Conservation (phyloP, 2,329 filamentous ascomycete species). For the Neonectria punicea region DNA sequence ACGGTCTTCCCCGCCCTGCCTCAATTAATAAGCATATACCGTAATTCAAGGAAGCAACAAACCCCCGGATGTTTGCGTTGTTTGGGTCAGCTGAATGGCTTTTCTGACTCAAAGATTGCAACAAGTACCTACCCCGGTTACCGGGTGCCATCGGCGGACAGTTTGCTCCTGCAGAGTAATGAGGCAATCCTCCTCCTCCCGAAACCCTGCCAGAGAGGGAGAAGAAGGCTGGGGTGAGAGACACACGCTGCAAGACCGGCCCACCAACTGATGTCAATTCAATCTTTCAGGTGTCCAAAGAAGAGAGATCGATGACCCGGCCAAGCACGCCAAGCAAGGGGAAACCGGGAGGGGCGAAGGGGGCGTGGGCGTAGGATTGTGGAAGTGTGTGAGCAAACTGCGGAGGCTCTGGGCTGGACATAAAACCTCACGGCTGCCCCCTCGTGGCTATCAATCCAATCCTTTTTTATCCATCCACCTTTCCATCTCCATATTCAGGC, state of each 20-base stretch:
- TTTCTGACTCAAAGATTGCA: too few species aligned
- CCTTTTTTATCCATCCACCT: conserved; percentile 2
- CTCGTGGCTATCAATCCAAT: background rate
- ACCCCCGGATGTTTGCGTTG: background rate
- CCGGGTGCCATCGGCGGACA: background rate
- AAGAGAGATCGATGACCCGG: conserved; percentile 2
- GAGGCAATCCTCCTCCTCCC: background rate
- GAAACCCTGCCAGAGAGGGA: background rate
- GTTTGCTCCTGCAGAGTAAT: background rate
- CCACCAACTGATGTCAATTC: background rate
- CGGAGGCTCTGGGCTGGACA: conserved; percentile 1
- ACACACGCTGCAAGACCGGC: background rate
- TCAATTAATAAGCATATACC: background rate
- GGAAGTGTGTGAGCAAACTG: conserved; percentile 7
- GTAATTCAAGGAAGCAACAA: background rate
- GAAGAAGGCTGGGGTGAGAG: background rate
- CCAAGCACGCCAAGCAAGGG: conserved; percentile 1
- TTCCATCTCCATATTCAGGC: background rate
- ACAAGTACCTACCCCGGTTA: background rate
- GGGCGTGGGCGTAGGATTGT: conserved; percentile 16
- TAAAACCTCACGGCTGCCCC: conserved; percentile 7
- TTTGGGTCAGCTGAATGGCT: background rate
- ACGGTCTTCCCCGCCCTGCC: background rate
- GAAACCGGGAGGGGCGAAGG: background rate
- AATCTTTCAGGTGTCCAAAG: background rate